Base-by-base conservation (phyloP, 257 asterid genomes). In the Misopates orontium region DNA sequence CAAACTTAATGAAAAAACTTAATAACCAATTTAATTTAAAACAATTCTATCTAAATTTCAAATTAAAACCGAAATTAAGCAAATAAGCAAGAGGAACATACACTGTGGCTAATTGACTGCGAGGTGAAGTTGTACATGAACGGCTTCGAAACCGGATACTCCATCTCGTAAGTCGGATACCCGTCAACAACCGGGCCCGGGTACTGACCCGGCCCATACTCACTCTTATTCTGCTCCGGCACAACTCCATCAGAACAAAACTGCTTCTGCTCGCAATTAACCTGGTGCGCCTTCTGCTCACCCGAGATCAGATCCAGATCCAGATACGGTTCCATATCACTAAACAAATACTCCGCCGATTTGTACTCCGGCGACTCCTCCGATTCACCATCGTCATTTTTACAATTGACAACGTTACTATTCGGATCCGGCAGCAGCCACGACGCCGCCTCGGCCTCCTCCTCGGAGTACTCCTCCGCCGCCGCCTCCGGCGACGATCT, bases 61-160 rank as follows among this genome's bases (percentile, higher is more conserved):
- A n/a, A n/a, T n/a, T n/a, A n/a, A n/a, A n/a, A n/a, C n/a, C n/a
- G n/a, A n/a, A n/a, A n/a, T n/a, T n/a, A n/a, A n/a, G n/a, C n/a
- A n/a, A n/a, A n/a, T n/a, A n/a, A n/a, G 8, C 1, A 31, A 6
- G 11, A 69, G 51, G 71, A 56, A 73, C 95, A 3, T 91, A 89
- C 98, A 60, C 85, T 89, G 71, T 89, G 97, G 82, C 88, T 85
- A 44, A 92, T 75, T 81, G 95, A 78, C 62, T 89, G 97, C 22
- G 96, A 75, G 18, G 80, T 74, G 87, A 89, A 92, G 81, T 84
- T 85, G 89, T 87, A 87, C 85, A 89, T 58, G 64, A 77, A 82
- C 0, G 85, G 87, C 72, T 87, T 90, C 39, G 87, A 67, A 60
- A 78, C 90, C 24, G 78, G 64, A 31, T 67, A 82, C 10, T 87